These are phyloP conservation scores for Saccharomycopsis hybrid DNA, from an alignment of 1,139 yeast species.

Conservation along the genomic window DNA sequence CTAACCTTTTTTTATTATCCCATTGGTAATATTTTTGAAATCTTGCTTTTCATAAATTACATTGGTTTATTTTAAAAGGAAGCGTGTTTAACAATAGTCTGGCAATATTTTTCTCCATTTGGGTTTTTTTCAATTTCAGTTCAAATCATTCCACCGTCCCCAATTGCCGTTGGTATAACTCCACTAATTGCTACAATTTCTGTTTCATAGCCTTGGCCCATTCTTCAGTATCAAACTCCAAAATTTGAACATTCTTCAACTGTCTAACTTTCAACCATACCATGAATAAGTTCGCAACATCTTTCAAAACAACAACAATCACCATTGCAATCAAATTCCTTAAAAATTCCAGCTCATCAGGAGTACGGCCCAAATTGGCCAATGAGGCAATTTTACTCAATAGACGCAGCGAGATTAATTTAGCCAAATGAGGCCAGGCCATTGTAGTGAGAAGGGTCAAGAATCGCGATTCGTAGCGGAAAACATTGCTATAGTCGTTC, in stretches of 20 bases:
- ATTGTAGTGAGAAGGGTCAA: slow-evolving; percentile 29
- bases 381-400: slow-evolving; percentile 23
- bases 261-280: slow-evolving; percentile 5
- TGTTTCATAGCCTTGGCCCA: not conserved
- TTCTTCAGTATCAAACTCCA: slow-evolving; percentile 4
- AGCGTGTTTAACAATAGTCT: no score
- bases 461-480: slow-evolving; percentile 23
- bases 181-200: no score
- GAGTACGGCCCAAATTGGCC: slow-evolving; percentile 26
- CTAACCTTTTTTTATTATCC: no score
- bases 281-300: slow-evolving; percentile 24
- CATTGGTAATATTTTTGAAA: no score
- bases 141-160: no score
- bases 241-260: slow-evolving; percentile 3
- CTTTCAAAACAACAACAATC: slow-evolving; percentile 36
- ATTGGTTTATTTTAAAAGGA: no score
- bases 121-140: no score
- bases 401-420: slow-evolving; percentile 23
- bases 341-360: slow-evolving; percentile 37
- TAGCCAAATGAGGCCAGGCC: slow-evolving; percentile 35
- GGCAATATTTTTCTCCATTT: no score
- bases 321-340: slow-evolving; percentile 41
- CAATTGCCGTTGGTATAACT: no score
- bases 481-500: slow-evolving; percentile 29
- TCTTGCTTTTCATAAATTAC: no score